Base-by-base conservation (phyloP, 2,329 filamentous ascomycete genomes). In the Mycocentrospora acerina region DNA sequence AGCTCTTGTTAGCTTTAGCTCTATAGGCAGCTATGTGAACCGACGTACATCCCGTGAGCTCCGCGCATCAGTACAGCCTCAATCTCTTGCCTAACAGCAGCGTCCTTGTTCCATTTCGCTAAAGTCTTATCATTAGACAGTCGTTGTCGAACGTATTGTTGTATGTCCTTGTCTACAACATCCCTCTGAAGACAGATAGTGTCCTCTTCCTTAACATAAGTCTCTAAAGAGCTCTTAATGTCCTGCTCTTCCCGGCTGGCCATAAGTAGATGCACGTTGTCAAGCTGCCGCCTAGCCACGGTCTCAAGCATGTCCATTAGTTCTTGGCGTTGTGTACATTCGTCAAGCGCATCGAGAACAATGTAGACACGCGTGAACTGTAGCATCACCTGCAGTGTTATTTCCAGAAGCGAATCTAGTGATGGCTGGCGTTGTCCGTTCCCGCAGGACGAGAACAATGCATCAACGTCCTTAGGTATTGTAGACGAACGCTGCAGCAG, bases 101-200 rank as follows among this genome's bases (percentile, higher is more conserved):
- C 43, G 24, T 64, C 49, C 26, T 48, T 54, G 4, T 40, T 32
- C 60, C 54, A 64, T 39, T 57, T 64, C 4, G 8, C 25, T 13
- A 65, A 35, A 10, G 4, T 18, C 19, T 48, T 52, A 13, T 64
- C 48, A 6, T 68, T 32, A 57, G 59, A 46, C 59, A 73, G 49
- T 60, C 69, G 35, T 36, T 61, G 44, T 28, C 31, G 43, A 33
- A 64, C 47, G 32, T 58, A 64, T 36, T n/a, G 40, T 15, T 53
- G 35, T 48, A 65, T 62, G 15, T 62, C 60, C 15, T 44, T 28
- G 27, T 64, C 55, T 3, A 64, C 57, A 15, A 58, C 18, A 0
- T 48, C 36, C 5, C 48, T 55, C n/a, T 63, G 40, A 14, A 63
- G 50, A 37, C 38, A 44, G 1, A 65, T 26, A 18, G 13, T 32